Base-by-base conservation (phyloP, 2,329 filamentous ascomycete species). In the Trichoderma atroviride region DNA sequence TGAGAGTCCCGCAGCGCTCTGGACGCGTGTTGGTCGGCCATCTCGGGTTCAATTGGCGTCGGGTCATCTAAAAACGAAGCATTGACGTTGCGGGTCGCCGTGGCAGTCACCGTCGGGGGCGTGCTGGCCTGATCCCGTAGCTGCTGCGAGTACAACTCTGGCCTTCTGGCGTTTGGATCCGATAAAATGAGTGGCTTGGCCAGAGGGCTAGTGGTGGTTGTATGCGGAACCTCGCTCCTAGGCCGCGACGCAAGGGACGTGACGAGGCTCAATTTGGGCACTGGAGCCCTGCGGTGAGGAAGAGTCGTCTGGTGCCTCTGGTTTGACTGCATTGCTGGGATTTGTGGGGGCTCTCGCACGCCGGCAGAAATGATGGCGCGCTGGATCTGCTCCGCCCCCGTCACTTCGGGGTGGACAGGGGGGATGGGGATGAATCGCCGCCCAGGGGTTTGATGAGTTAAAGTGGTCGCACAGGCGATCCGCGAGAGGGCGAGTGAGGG, bases 1-100 rank as follows among this genome's bases (percentile, higher is more conserved):
- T 97, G 94, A 60, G 91, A 93, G 81, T 94, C 90, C 73, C 86
- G 83, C 74, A 72, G 76, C 72, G 71, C 69, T 69, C 72, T 71
- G 55, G 75, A 69, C 61, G 70, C 58, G 56, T 69, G 71, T 55
- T 73, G 73, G 66, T 76, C 75, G 57, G 75, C 70, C 76, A 78
- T 78, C 69, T 68, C 72, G 73, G 57, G 47, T 71, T 58, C 53
- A 64, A 58, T 65, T 71, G 65, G 68, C 63, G 70, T 72, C 47
- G 72, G 72, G 35, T 70, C 68, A 69, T 73, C 74, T 74, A 74
- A 70, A 71, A 74, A 73, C 67, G 70, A 75, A 71, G 71, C 75
- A 76, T 74, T 61, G 73, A 69, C 69, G 70, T 69, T 68, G 69
- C 69, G 69, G 69, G 69, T 70, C 69, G 56, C 60, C 55, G 37